Percentiles rank a stretch among this genome's conserved stretches.
phyloP scores from a whole-genome alignment of 2,329 filamentous ascomycete species.

The Colletotrichum sp. region DNA sequence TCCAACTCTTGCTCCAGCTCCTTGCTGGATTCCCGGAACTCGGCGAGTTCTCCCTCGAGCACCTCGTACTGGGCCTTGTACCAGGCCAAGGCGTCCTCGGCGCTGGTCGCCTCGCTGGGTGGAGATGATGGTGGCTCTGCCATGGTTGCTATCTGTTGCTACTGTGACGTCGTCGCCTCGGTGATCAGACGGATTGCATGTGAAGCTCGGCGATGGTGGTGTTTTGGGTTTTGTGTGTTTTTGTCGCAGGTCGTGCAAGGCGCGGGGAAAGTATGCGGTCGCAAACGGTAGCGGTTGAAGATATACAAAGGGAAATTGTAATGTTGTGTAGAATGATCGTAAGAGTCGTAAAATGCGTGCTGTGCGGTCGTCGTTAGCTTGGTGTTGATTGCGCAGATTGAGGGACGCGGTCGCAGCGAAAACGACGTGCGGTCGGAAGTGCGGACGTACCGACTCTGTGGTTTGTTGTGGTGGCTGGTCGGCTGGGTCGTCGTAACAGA shows the following conservation, averaged over 20 bases:
- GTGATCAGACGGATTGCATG: constrained; percentile 2
- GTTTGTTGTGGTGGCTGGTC: neutral
- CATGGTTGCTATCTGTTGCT: constrained; percentile 41
- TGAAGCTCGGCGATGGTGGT: neutral
- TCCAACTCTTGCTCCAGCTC: constrained; percentile 95
- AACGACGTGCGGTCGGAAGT: neutral
- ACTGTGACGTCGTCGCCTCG: neutral
- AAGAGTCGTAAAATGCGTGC: constrained; percentile 10
- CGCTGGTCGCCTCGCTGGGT: constrained; percentile 55
- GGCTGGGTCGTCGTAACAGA: neutral
- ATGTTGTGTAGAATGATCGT: constrained; percentile 4
- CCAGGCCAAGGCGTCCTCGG: constrained; percentile 83
- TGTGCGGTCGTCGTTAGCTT: neutral
- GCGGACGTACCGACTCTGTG: constrained; percentile 10
- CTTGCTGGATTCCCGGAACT: constrained; percentile 93
- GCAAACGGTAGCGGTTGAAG: constrained; percentile 8
- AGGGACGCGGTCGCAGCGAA: neutral
- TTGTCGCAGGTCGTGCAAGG: neutral
- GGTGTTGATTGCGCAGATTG: neutral
- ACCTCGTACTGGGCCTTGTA: constrained; percentile 97
- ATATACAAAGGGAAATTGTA: constrained; percentile 14
- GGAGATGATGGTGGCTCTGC: constrained; percentile 68
- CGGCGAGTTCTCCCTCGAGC: constrained; percentile 86
- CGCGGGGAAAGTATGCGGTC: neutral
- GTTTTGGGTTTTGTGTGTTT: neutral